Conservation (phyloP, 2,329 filamentous ascomycete genomes). For the Dactylellina parvicollis region DNA sequence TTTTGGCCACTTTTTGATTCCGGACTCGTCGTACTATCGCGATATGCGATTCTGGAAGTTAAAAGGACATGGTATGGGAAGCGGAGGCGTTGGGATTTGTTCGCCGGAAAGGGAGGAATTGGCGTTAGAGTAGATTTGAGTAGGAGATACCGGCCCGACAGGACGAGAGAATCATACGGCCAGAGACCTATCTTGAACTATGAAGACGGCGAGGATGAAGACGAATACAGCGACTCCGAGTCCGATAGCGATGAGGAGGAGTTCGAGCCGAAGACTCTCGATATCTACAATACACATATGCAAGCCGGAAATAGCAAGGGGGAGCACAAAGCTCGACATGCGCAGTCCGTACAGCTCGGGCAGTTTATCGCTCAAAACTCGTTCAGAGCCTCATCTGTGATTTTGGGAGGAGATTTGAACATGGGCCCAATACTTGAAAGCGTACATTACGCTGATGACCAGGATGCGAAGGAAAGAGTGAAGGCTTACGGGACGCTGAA, state of each 20-base stretch:
- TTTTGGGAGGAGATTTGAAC: conserved; percentile 41
- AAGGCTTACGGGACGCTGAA: conserved; percentile 35
- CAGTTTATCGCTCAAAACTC: conserved; percentile 51
- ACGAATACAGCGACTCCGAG: conserved; percentile 10
- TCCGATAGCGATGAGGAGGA: conserved; percentile 19
- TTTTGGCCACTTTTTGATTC: conserved; percentile 49
- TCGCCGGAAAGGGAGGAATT: conserved; percentile 40
- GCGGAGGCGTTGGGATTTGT: conserved; percentile 43
- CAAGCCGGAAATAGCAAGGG: conserved; percentile 32
- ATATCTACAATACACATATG: conserved; percentile 53
- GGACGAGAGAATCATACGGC: conserved; percentile 1
- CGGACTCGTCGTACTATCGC: conserved; percentile 39
- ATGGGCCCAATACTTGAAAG: conserved; percentile 51
- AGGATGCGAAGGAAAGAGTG: conserved; percentile 43
- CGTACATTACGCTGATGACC: conserved; percentile 37
- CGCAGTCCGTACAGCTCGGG: conserved; percentile 43
- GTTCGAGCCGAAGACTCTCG: conserved; percentile 37
- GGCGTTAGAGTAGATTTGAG: conserved; percentile 44
- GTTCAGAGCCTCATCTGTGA: conserved; percentile 41
- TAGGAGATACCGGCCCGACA: conserved; percentile 34
- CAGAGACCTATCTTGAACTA: conserved; percentile 23
- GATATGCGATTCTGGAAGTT: conserved; percentile 49
- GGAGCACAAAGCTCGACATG: conserved; percentile 37
- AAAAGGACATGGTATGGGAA: conserved; percentile 38
- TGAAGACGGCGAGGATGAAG: conserved; percentile 1